These are phyloP conservation scores for Alliaria petiolata DNA, from an alignment of 345 rosid species.

Conservation along the genomic window DNA sequence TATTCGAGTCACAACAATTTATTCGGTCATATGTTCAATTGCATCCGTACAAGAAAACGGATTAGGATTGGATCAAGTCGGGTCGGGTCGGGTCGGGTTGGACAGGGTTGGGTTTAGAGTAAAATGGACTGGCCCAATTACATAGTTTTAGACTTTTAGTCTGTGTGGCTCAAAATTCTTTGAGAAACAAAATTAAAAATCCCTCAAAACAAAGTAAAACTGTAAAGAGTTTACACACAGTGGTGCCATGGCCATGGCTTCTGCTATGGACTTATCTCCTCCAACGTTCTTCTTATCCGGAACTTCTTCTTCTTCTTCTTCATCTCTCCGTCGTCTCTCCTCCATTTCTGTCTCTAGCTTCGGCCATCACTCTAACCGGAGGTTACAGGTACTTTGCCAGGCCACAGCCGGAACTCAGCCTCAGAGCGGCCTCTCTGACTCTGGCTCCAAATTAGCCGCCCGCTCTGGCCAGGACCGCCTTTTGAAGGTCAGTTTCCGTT, in stretches of 20 bases:
- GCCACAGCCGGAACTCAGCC: constrained; percentile 37
- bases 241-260: constrained; percentile 30
- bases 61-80: not conserved
- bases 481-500: constrained; percentile 38
- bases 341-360: constrained; percentile 12
- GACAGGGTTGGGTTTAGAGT: not conserved
- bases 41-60: not conserved
- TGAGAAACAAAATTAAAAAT: not conserved
- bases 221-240: not conserved
- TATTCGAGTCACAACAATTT: not conserved
- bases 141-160: not conserved
- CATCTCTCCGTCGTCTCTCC: constrained; percentile 10
- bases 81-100: not conserved
- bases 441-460: constrained; percentile 34
- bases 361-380: not conserved
- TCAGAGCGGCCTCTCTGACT: constrained; percentile 29
- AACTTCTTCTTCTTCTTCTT: constrained; percentile 20
- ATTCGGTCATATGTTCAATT: no score
- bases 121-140: not conserved
- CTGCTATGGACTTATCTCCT: constrained; percentile 38
- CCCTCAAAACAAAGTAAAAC: not conserved
- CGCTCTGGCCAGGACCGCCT: constrained; percentile 75
- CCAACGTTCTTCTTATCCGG: constrained; percentile 44
- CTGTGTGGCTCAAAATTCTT: constrained; percentile 33
- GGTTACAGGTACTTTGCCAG: constrained; percentile 35